Percentiles rank a stretch among this genome's conserved stretches.
Evolutionary conservation across 1,284 basidiomycete species (phyloP).

Genomic region (Volvariella volvacea): DNA sequence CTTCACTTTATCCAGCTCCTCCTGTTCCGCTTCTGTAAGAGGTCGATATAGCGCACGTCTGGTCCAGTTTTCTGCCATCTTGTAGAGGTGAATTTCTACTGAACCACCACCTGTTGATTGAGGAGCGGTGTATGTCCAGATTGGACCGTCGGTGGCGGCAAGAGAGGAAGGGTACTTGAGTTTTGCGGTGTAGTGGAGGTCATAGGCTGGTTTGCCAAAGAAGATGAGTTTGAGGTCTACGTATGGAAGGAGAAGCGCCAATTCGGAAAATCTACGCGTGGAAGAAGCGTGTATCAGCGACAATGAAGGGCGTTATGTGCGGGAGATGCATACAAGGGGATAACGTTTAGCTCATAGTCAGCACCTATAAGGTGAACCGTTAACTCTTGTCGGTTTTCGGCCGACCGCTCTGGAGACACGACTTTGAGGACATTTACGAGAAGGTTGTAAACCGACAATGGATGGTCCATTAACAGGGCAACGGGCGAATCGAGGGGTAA

Average conservation of each 20-base stretch:
- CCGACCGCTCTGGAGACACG: conserved; percentile 14
- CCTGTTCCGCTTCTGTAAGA: background rate
- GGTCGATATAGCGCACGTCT: conserved; percentile 4
- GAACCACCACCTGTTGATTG: conserved; percentile 22
- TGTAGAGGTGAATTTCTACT: conserved; percentile 22
- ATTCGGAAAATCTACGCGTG: conserved; percentile 28
- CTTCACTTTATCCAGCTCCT: conserved; percentile 1
- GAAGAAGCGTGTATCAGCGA: conserved; percentile 2
- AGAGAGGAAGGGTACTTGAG: conserved; percentile 9
- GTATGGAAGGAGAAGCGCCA: conserved; percentile 31
- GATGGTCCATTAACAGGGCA: conserved; percentile 31
- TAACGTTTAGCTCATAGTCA: conserved; percentile 34
- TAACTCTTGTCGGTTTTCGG: conserved; percentile 18
- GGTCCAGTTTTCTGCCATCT: conserved; percentile 12
- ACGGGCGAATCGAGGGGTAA: conserved; percentile 32
- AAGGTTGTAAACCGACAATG: conserved; percentile 30
- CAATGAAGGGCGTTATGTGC: background rate
- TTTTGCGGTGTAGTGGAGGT: conserved; percentile 12
- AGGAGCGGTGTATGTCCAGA: conserved; percentile 28
- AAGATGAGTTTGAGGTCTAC: conserved; percentile 31
- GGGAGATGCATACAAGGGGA: conserved; percentile 28
- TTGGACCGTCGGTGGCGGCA: conserved; percentile 13
- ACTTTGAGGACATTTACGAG: conserved; percentile 26
- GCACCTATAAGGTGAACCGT: conserved; percentile 29
- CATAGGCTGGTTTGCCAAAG: conserved; percentile 25